Evolutionary conservation across 2,329 filamentous ascomycete genomes (phyloP).

Genomic region (Sporothrix curviconia): DNA sequence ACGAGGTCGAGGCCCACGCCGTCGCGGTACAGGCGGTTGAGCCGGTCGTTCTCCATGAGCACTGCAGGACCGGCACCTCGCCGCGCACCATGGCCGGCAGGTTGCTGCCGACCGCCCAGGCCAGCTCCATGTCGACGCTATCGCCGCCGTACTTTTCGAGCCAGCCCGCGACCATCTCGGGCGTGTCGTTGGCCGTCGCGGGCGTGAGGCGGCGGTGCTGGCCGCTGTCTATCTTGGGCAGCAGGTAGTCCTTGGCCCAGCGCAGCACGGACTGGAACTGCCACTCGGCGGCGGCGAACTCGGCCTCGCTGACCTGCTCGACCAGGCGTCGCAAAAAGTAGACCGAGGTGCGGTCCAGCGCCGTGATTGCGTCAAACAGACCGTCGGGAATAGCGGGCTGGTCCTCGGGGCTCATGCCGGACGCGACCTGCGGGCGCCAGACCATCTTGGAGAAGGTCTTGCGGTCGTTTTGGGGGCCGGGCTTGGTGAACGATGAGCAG

Average conservation of each 20-base stretch:
- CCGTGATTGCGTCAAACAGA: constrained; percentile 8
- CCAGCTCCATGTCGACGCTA: constrained; percentile 17
- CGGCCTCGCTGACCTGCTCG: constrained; percentile 9
- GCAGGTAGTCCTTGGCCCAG: constrained; percentile 13
- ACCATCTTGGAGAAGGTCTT: constrained; percentile 13
- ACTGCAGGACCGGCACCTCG: constrained; percentile 25
- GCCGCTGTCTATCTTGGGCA: constrained; percentile 13
- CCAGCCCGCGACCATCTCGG: constrained; percentile 11
- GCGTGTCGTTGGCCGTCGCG: constrained; percentile 4
- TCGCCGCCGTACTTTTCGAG: background rate
- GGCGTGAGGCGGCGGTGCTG: constrained; percentile 14
- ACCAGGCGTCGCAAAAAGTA: constrained; percentile 11
- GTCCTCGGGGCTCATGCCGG: constrained; percentile 9
- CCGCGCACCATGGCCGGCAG: constrained; percentile 15
- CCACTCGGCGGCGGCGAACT: constrained; percentile 12
- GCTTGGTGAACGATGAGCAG: constrained; percentile 18
- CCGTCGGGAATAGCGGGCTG: constrained; percentile 1
- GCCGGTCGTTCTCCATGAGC: constrained; percentile 28
- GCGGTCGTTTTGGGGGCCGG: constrained; percentile 14
- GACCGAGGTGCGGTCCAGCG: constrained; percentile 11
- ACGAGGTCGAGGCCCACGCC: constrained; percentile 19
- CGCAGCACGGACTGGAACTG: constrained; percentile 10
- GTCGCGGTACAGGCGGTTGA: constrained; percentile 29
- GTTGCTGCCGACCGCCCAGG: constrained; percentile 13
- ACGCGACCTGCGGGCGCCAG: constrained; percentile 12